phyloP scores from a whole-genome alignment of 352 stramenopile genomes.

The Globisporangium takayamanum region DNA sequence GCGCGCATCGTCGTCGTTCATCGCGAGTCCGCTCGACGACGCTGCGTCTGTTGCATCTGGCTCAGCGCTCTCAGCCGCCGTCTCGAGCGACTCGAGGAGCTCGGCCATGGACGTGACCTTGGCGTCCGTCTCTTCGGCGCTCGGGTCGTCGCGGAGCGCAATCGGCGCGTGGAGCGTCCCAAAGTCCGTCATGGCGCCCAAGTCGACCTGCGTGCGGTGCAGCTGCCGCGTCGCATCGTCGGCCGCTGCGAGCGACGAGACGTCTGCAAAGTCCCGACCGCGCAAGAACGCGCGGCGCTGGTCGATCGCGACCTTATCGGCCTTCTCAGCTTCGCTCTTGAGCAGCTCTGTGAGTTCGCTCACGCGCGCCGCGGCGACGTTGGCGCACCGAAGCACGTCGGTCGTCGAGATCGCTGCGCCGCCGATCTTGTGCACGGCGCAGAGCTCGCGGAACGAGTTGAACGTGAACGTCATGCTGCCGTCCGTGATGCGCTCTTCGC shows the following conservation, averaged over 20 bases:
- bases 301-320: conserved; percentile 60
- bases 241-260: conserved; percentile 33
- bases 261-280: conserved; percentile 61
- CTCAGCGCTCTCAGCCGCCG: conserved; percentile 27
- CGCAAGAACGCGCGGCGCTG: conserved; percentile 60
- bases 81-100: conserved; percentile 66
- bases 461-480: conserved; percentile 86
- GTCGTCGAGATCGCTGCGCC: conserved; percentile 57
- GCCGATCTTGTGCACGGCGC: conserved; percentile 87
- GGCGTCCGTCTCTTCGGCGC: conserved; percentile 37
- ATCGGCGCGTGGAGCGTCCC: conserved; percentile 70
- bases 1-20: conserved; percentile 29
- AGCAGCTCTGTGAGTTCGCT: conserved; percentile 69
- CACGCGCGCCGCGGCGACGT: conserved; percentile 73
- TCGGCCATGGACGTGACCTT: conserved; percentile 68
- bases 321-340: conserved; percentile 70
- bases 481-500: conserved; percentile 87
- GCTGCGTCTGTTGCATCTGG: no score
- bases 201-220: conserved; percentile 47
- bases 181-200: conserved; percentile 83
- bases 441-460: conserved; percentile 90
- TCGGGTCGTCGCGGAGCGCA: conserved; percentile 56
- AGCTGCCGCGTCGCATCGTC: conserved; percentile 16
- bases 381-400: conserved; percentile 70
- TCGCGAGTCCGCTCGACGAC: conserved; percentile 16